These are phyloP conservation scores for Kitagawia praeruptora DNA, from an alignment of 129 eudicot species.

Conservation along the genomic window DNA sequence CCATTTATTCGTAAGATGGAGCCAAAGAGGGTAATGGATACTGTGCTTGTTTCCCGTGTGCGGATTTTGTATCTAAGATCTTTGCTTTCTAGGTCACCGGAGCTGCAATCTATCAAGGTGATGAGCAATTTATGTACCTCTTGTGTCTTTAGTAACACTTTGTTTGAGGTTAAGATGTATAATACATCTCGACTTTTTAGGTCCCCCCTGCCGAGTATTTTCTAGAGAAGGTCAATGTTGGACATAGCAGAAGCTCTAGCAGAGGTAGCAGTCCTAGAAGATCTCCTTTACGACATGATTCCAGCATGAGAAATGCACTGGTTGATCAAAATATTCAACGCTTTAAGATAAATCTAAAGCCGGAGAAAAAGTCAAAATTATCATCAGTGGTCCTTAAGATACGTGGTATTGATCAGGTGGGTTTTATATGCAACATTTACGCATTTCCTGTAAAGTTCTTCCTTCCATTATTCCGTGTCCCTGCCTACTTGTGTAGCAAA, in stretches of 20 bases:
- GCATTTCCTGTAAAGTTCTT: not conserved
- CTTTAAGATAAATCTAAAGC: constrained; percentile 77
- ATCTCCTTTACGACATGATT: constrained; percentile 75
- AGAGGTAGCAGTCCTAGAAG: constrained; percentile 94
- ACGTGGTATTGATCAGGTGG: constrained; percentile 96
- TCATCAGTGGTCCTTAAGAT: constrained; percentile 93
- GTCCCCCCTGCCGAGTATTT: constrained; percentile 85
- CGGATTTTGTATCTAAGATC: constrained; percentile 93
- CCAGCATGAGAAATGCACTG: constrained; percentile 47
- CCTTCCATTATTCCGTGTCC: not conserved
- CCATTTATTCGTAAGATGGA: constrained; percentile 91
- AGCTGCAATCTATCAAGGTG: constrained; percentile 92
- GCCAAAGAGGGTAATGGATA: constrained; percentile 98
- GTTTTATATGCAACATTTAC: constrained; percentile 2
- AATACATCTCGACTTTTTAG: constrained; percentile 26
- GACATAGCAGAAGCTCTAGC: constrained; percentile 94
- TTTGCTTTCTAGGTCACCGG: constrained; percentile 87
- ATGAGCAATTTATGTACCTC: not conserved
- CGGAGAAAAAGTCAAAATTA: constrained; percentile 85
- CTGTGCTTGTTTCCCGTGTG: constrained; percentile 98
- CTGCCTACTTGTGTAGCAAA: not conserved
- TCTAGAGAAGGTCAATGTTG: constrained; percentile 64
- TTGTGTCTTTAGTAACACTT: not conserved
- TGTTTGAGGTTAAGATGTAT: not conserved
- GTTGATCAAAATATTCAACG: constrained; percentile 62